Base-by-base conservation (phyloP, 371 early-diverging fungal species). In the Mucor piriformis region DNA sequence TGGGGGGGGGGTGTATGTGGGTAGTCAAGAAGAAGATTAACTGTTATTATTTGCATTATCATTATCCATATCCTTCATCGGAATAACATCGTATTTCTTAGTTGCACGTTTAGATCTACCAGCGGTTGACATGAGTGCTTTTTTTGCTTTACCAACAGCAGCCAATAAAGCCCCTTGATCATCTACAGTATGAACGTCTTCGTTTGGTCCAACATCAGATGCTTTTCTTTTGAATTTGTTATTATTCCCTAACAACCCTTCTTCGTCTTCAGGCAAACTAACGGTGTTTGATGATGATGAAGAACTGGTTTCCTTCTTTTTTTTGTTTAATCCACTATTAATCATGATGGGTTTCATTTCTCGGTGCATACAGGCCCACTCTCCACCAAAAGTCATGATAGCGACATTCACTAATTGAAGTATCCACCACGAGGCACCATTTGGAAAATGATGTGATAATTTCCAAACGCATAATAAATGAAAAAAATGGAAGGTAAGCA, bases 291-390 rank as follows among this genome's bases (percentile, higher is more conserved):
- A 32, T 11, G 23, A 51, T 15, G 16, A 46, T 8, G 46, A 42
- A 54, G 51, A 21, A 47, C 37, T 49, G n/a, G n/a, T 50, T 25
- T n/a, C 46, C 47, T 37, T 16, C 35, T 20, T 35, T 18, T 47
- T 50, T 40, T 44, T 43, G 50, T 59, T 67, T 18, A 61, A 74
- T 2, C 57, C 59, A 24, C 65, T 51, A 18, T 64, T 74, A 8
- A 91, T 72, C 46, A 81, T 47, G 55, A 94, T 92, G 2, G 95
- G 95, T 60, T 89, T 86, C 85, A 93, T 82, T 64, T 94, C 95
- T 62, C 75, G 66, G 49, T 82, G 85, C 89, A 91, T 89, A 66
- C 93, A 92, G 25, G 91, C 84, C 72, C 90, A 86, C 66, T 94
- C 93, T 6, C 91, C 92, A 12, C 90, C 92, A 52, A 93, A 63